Base-by-base conservation (phyloP, 768 basidiomycete species). In the Omphalotus guepiniiformis region DNA sequence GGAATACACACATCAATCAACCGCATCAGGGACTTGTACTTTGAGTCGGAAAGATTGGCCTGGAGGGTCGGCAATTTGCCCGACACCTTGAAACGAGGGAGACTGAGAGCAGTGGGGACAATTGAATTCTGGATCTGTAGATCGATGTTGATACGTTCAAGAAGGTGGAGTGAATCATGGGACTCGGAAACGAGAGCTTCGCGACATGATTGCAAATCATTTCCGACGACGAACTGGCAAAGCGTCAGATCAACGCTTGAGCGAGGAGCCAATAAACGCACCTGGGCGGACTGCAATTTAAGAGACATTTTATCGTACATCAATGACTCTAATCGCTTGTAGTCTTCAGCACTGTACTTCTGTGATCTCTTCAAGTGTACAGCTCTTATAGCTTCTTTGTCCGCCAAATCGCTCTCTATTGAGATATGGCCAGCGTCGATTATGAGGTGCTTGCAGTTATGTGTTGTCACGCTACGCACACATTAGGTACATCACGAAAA, bases 381-480 rank as follows among this genome's bases (percentile, higher is more conserved):
- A 22, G 82, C 78, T 28, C 82, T 76, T 36, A 94, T 74, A 3
- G 84, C 82, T 27, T 80, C 74, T 69, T 97, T 91, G 58, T 89
- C 82, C 3, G 84, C 96, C 2, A 97, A 76, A 48, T 94, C 80
- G 58, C 93, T 95, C 61, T 88, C 85, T 28, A 99, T 84, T 2
- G 93, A 80, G 54, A 99, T 95, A 61, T 97, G 96, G 50, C 96
- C 96, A 4, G 95, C 96, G 62, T 98, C 96, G 43, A 98, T 73
- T 13, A 98, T 80, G 43, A 98, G 75, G 61, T 96, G 88, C 57
- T 81, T 91, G 67, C 92, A 87, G 18, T 81, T 66, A 50, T 78
- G 75, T 6, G 80, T 80, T 3, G 84, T 86, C 41, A 97, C 78
- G 55, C 92, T 95, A 48, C 1, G 49, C 45, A 50, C 19, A 32